phyloP scores from a whole-genome alignment of 495 filamentous ascomycete species.

The Cryomyces antarcticus region DNA sequence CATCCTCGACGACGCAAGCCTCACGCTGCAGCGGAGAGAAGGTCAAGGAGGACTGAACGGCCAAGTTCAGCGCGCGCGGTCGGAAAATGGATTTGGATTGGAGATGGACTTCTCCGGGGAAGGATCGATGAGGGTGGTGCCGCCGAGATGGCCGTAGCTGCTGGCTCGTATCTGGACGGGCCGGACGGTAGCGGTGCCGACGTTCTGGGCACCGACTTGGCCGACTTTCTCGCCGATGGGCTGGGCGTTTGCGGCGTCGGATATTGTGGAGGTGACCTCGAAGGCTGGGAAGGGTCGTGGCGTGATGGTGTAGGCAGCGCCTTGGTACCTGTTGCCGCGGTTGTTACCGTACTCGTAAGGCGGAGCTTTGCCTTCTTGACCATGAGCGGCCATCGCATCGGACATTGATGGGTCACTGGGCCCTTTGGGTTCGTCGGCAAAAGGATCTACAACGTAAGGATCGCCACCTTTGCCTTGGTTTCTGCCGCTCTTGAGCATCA shows the following conservation, averaged over 20 bases:
- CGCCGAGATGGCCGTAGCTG: conserved; percentile 15
- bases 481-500: conserved; percentile 27
- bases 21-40: conserved; percentile 6
- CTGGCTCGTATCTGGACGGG: conserved; percentile 16
- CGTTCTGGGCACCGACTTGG: conserved; percentile 13
- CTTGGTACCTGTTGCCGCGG: conserved; percentile 6
- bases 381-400: conserved; percentile 4
- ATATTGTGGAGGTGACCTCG: conserved; percentile 4
- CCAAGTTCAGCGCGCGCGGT: conserved; percentile 13
- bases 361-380: conserved; percentile 2
- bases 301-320: conserved; percentile 15
- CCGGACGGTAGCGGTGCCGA: conserved; percentile 12
- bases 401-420: conserved; percentile 4
- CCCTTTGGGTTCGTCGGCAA: not conserved
- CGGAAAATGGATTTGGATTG: conserved; percentile 15
- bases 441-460: conserved; percentile 6
- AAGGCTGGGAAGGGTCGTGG: conserved; percentile 16
- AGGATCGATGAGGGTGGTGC: conserved; percentile 11
- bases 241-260: not conserved
- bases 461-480: conserved; percentile 8
- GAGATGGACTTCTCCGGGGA: conserved; percentile 6
- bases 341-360: conserved; percentile 9
- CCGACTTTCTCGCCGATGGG: conserved; percentile 13
- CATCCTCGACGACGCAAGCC: conserved; percentile 11
- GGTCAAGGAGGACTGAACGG: conserved; percentile 17